Evolutionary conservation across 805 yeast genomes (phyloP), one percentile per base, ranked within the genome.

Genomic region (Candida sanyiensis): DNA sequence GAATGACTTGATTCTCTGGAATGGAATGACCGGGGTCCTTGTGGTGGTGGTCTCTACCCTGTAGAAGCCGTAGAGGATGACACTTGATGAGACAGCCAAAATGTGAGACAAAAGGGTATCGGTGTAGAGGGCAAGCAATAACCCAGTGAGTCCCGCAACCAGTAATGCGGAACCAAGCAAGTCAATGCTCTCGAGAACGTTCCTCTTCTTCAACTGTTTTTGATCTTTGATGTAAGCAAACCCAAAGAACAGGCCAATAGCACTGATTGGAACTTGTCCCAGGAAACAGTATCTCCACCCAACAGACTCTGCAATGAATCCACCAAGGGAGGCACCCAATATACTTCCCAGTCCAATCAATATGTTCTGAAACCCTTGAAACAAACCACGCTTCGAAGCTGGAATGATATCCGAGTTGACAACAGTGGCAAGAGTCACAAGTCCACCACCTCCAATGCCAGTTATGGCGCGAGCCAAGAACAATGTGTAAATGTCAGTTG

Each of bases 211-310:
- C 12, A 52, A 49, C 16, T 51, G 59, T 7, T 50, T 50, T 44
- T 61, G 65, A 39, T 63, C 50, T 18, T 51, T 41, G 15, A 64
- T 55, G 38, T 51, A 56, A 2, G 48, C 46, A 31, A 51, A 48
- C 6, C 62, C 50, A 32, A 62, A 48, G 10, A 54, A 24, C 3
- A 63, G 33, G 11, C 65, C 58, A n/a, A 54, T 28, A 3, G 53
- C 9, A 6, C 65, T 54, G 5, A 63, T 55, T 3, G 66, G 61
- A 17, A 61, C 55, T 46, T 66, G 70, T 11, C 54, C 40, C 21
- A 58, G 40, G 40, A 65, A 64, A 40, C 69, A 61, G 60, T 58
- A 64, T 46, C 69, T 58, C 71, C 71, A 66, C 7, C 71, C 71
- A 19, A 60, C 45, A 3, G 39, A 38, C 4, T 58, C 51, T 4